A percentile compares a stretch with the other conserved stretches of the same genome.
phyloP scores from a whole-genome alignment of 2,329 filamentous ascomycete genomes.

The Ceratocystis ficicola region DNA sequence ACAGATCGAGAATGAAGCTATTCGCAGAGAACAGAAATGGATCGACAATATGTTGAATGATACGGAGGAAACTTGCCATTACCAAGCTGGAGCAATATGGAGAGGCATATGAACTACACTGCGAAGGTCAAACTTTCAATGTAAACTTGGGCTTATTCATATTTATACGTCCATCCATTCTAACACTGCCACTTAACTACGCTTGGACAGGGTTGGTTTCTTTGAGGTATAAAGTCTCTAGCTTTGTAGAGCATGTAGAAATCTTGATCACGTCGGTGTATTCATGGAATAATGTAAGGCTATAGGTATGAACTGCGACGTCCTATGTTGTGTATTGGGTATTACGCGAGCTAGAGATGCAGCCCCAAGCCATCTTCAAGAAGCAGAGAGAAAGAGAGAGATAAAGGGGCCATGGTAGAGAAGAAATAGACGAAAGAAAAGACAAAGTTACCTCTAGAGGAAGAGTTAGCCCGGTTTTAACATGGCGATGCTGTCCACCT shows the following conservation, averaged over 20 bases:
- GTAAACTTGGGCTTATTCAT: not conserved
- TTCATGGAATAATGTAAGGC: not conserved
- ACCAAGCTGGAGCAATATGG: constrained; percentile 39
- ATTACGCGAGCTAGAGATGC: not conserved
- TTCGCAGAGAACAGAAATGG: constrained; percentile 46
- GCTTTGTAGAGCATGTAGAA: no score
- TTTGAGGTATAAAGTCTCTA: no score
- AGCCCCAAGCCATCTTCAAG: not conserved
- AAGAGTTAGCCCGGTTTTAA: not conserved
- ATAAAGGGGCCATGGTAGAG: not conserved
- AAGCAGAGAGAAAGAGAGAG: not conserved
- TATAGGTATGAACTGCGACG: not conserved
- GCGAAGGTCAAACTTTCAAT: not conserved
- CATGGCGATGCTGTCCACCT: not conserved
- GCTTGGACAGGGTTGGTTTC: no score
- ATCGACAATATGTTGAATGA: constrained; percentile 42
- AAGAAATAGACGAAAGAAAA: not conserved
- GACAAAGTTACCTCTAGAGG: not conserved
- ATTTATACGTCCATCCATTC: no score
- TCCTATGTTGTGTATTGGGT: not conserved
- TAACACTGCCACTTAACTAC: no score
- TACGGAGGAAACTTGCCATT: constrained; percentile 28
- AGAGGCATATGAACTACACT: constrained; percentile 28
- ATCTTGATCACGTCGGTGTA: not conserved
- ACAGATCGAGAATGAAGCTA: constrained; percentile 46